These are phyloP conservation scores for Solanum hybrid DNA, from an alignment of 305 asterid genomes.

Conservation along the genomic window DNA sequence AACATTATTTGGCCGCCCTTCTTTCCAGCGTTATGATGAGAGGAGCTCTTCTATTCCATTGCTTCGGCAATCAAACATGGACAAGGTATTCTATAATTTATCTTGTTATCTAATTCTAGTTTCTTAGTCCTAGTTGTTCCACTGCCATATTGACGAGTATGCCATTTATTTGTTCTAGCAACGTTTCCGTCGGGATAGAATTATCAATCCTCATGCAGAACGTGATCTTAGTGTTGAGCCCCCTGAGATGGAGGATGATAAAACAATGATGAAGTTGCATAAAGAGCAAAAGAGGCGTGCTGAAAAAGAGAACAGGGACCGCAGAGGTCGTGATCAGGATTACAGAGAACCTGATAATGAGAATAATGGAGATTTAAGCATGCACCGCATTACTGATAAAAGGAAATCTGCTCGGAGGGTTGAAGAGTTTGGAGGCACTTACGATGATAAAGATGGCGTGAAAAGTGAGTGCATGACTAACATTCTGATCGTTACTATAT, in stretches of 20 bases:
- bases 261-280: constrained; percentile 54
- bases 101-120: background rate
- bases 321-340: constrained; percentile 68
- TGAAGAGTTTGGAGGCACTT: constrained; percentile 65
- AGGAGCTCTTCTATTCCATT: constrained; percentile 66
- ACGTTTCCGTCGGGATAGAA: constrained; percentile 61
- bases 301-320: constrained; percentile 71
- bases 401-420: constrained; percentile 56
- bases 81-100: constrained; percentile 42
- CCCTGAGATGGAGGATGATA: constrained; percentile 76
- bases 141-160: background rate
- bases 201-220: constrained; percentile 54
- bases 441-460: constrained; percentile 71
- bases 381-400: constrained; percentile 66
- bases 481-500: background rate
- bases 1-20: constrained; percentile 49
- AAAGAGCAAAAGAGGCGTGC: constrained; percentile 76
- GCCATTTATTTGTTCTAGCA: constrained; percentile 32
- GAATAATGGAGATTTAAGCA: constrained; percentile 57
- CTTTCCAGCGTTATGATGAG: constrained; percentile 59
- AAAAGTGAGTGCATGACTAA: constrained; percentile 55
- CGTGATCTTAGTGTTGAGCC: constrained; percentile 73
- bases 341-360: constrained; percentile 58
- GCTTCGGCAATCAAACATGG: constrained; percentile 48
- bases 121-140: constrained; percentile 12